Conservation (phyloP, 1,284 basidiomycete species). For the Phlebopus sp. region DNA sequence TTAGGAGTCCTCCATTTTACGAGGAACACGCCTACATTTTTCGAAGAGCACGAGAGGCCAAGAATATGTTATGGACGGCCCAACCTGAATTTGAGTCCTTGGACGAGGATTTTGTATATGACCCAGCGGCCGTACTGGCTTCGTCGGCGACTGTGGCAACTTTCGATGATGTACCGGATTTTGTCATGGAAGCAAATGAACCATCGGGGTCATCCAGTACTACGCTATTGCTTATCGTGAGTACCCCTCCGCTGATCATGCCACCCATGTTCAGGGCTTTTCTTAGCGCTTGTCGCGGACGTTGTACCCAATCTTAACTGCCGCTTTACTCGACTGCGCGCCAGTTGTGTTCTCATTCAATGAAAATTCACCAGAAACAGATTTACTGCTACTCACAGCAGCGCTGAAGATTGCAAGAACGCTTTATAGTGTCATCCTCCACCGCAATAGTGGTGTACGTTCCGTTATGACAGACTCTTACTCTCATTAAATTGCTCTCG, state of each 20-base stretch:
- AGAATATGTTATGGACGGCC: conserved; percentile 32
- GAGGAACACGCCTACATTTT: conserved; percentile 45
- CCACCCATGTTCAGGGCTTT: conserved; percentile 14
- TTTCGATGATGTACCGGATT: conserved; percentile 23
- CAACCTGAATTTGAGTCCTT: conserved; percentile 26
- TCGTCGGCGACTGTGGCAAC: conserved; percentile 19
- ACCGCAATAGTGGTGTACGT: conserved; percentile 27
- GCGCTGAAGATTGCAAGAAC: conserved; percentile 61
- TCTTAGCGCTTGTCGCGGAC: conserved; percentile 47
- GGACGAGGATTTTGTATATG: conserved; percentile 34
- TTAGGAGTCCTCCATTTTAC: conserved; percentile 47
- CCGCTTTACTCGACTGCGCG: conserved; percentile 83
- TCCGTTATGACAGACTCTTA: background rate
- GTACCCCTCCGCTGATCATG: conserved; percentile 17
- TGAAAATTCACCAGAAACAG: conserved; percentile 50
- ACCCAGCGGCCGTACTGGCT: conserved; percentile 16
- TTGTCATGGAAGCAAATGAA: conserved; percentile 13
- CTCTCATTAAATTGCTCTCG: conserved; percentile 5
- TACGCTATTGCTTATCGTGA: conserved; percentile 23
- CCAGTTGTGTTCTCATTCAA: conserved; percentile 75
- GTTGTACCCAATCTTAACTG: conserved; percentile 72
- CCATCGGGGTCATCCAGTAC: conserved; percentile 14
- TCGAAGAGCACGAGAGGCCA: conserved; percentile 18
- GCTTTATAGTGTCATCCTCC: conserved; percentile 65
- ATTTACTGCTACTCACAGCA: conserved; percentile 62